Base-by-base conservation (phyloP, 805 yeast genomes). In the Cyberlindnera euphorbiae region DNA sequence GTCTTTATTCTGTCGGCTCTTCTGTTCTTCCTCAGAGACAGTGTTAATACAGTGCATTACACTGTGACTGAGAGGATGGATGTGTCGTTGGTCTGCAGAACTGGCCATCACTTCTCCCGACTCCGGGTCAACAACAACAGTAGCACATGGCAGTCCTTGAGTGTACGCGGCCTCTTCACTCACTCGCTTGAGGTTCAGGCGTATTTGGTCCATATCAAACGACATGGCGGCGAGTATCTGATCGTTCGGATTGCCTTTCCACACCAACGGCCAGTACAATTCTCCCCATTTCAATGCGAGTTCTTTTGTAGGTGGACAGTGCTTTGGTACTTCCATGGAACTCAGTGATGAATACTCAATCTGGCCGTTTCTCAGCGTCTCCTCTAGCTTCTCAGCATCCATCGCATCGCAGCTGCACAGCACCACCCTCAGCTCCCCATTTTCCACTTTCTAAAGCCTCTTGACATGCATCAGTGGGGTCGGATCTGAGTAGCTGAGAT, bases 201-300 rank as follows among this genome's bases (percentile, higher is more conserved):
- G 50, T 33, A 77, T 77, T 18, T 53, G 53, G 0, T 48, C 61
- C 33, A 75, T 64, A 42, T 83, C 73, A 35, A 79, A 63, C 3
- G 49, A 49, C 16, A 77, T 65, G 7, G 74, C 77, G 19, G 80
- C 77, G 26, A 86, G 58, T 22, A 72, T 73, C 50, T 83, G 93
- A 41, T 79, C 77, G 47, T 78, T 68, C 0, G 95, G 94, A 52
- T 89, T 87, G 0, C 97, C 97, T 47, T 88, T 79, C 97, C 97
- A 93, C 26, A 86, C 69, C 36, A 86, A 62, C 0, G 97, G 97
- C 98, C 97, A 90, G 46, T 71, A 73, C 13, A 62, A 46, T 4
- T 58, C 38, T 3, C 88, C 72, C 96, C 96, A 89, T 28, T 65
- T 63, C 1, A 59, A 40, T 16, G 82, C 71, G 12, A 76, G 57